Evolutionary conservation across 164 flowering plant genomes (phyloP), one percentile per base, ranked within the genome.

Genomic region (Vitis rotundifolia): DNA sequence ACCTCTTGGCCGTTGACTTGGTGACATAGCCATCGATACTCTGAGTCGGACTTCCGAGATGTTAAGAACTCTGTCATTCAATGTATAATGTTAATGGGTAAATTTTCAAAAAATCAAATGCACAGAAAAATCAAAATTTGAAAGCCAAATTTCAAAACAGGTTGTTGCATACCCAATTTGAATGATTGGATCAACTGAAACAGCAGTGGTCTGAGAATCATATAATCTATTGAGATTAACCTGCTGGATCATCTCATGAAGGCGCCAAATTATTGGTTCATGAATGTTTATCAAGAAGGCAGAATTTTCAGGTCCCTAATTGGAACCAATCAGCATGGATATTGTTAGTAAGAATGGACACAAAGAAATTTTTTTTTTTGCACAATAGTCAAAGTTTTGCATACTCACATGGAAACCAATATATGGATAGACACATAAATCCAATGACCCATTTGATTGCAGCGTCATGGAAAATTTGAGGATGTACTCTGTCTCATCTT

Each of bases 221-320:
- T 67, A 74, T 49, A 88, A 55, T 66, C 98, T 85, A 54, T 78
- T 80, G 13, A 84, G 75, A 59, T 91, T 89, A 68, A 86, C 82
- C 72, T 87, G 93, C 84, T 92, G 97, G 58, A 96, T 79, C 97
- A 93, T 90, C 84, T 91, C 98, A 80, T 96, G 97, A 79, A 96
- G 79, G 66, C 99, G 97, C 99, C 99, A 96, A 65, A 96, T 91
- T 57, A 96, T 92, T 65, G 98, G 99, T 78, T 96, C 99, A 77
- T 93, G 99, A 73, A 96, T 80, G 74, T 91, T 93, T 51, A 93
- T 84, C 71, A 89, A 64, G 76, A 93, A 96, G 16, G 98, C 87
- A 49, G 85, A 85, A 70, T 81, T 92, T 71, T 91, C 97, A 66
- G 92, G 95, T 49, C 89, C 98, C 99, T 96, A 83, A 50, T 49